phyloP scores from a whole-genome alignment of 257 asterid genomes.

The Solanum pimpinellifolium region DNA sequence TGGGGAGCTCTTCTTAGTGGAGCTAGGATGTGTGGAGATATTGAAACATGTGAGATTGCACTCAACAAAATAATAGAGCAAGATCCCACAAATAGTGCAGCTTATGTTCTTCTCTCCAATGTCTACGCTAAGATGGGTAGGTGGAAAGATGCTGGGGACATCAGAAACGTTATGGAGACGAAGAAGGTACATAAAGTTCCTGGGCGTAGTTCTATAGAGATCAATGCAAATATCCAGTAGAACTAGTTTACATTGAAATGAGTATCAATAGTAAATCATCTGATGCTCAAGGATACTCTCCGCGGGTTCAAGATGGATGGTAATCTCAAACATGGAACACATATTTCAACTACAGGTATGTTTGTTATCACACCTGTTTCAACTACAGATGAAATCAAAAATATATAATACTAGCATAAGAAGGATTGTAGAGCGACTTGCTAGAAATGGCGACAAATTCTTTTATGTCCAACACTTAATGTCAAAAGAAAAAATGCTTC shows the following conservation, averaged over 20 bases:
- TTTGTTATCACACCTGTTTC: neutral
- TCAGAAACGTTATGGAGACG: conserved; percentile 1
- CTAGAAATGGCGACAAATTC: neutral
- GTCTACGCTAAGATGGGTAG: conserved; percentile 8
- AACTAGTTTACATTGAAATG: neutral
- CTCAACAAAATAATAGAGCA: conserved; percentile 1
- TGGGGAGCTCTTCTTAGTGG: conserved; percentile 11
- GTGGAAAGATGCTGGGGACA: conserved; percentile 4
- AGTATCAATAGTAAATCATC: neutral
- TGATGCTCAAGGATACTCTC: neutral
- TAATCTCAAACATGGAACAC: neutral
- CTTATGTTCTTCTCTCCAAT: conserved; percentile 5
- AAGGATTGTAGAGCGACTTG: neutral
- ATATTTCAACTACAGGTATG: neutral
- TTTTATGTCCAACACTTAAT: neutral
- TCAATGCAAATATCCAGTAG: neutral
- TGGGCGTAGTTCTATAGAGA: conserved; percentile 2
- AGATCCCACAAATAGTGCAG: conserved; percentile 6
- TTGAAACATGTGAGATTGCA: conserved; percentile 1
- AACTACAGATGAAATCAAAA: neutral
- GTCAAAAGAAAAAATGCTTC: neutral
- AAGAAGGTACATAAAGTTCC: conserved; percentile 6
- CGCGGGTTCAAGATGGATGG: neutral
- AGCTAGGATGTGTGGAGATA: neutral
- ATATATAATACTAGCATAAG: too few relatives aligned